Evolutionary conservation across 2,329 filamentous ascomycete genomes (phyloP), one percentile per base, ranked within the genome.

Genomic region (Trichophyton mentagrophytes): DNA sequence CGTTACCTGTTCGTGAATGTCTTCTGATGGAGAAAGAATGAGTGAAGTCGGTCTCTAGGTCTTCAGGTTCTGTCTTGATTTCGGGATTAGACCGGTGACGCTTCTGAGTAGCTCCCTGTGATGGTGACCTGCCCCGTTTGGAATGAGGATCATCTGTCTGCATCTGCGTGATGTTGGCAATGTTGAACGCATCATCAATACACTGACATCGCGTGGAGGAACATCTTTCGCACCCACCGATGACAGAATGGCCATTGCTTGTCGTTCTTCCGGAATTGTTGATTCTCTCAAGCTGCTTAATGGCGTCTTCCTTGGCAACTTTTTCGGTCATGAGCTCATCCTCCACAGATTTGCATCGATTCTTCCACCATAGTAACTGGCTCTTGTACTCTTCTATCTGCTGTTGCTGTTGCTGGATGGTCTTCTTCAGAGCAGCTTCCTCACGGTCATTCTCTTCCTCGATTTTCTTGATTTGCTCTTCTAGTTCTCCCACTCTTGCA

Each of bases 401-500:
- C 38, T 80, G 74, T 66, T 88, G 85, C 3, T 90, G 77, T 57
- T 70, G 72, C 20, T 68, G 67, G 40, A 79, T 84, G 60, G 79
- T 74, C 65, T 86, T 81, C 53, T 77, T 75, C 64, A 83, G 79
- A 6, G 84, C 80, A 11, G 71, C 68, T 61, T 76, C 68, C 58
- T 76, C 72, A 38, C 71, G 66, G n/a, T 76, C 75, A 65, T 77
- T 71, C 49, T 76, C 73, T 42, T 78, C 75, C 66, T 79, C 76
- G 36, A 77, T 75, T 58, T 75, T 69, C 64, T 77, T 79, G 47
- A 79, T 73, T 59, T 78, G 73, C 58, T 82, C 77, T 63, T 81
- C 77, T 53, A 84, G 74, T 65, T 82, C 91, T 44, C 87, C 86
- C 5, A 96, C 89, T 44, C 78, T 96, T 95, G 66, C 93, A 85